Evolutionary conservation across 2,329 filamentous ascomycete genomes (phyloP), one percentile per base, ranked within the genome.

Genomic region (Diaporthe destruens): DNA sequence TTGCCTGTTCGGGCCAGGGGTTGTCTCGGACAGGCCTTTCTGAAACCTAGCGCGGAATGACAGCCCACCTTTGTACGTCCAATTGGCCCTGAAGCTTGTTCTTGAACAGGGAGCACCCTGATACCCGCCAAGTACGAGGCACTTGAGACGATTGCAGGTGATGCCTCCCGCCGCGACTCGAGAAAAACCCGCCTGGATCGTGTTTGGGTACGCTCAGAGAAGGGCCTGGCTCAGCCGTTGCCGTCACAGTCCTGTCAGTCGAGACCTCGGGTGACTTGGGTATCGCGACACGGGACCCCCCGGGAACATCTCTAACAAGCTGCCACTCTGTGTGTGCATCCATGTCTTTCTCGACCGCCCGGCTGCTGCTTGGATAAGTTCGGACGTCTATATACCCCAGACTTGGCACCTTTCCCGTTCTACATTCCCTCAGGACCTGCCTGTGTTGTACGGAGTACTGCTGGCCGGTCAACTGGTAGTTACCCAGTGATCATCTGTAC

Each of bases 11-110:
- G 14, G 20, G 44, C 59, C 59, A 51, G 61, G 61, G 61, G 61
- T 51, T 65, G 61, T 65, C 61, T 65, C 61, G 42, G 42, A 65
- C 61, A 51, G 18, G 44, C 29, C 34, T 29, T 65, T 65, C 61
- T 65, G 61, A 44, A 65, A 65, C 61, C 61, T 65, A 65, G 61
- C 61, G 61, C 61, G 44, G 3, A 32, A 65, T 32, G 61, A 65
- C 44, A 65, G 44, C 61, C 61, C 44, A 65, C 61, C n/a, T 39
- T 65, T 34, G 42, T 29, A 36, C 59, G 59, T 49, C 59, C 49
- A 44, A 65, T 53, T 65, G 61, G 61, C 44, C 61, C 32, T 44
- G n/a, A 6, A 16, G 61, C 32, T 7, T 25, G 29, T n/a, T 51
- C 32, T 36, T 25, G 61, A 32, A 49, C 44, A 51, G 32, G 61